Conservation (phyloP, 2,329 filamentous ascomycete species). For the Sarocladiaceae sp. region DNA sequence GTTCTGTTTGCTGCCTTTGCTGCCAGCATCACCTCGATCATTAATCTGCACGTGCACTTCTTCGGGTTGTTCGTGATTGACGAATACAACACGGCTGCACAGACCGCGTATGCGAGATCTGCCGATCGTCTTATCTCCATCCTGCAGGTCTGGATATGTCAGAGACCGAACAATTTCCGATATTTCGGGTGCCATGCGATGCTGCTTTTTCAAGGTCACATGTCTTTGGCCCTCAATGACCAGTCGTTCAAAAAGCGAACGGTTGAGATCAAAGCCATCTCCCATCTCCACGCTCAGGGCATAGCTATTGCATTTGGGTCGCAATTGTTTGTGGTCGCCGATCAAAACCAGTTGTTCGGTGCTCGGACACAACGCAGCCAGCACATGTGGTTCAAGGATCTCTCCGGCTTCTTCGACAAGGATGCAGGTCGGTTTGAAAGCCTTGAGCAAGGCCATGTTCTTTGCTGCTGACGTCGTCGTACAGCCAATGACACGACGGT, state of each 20-base stretch:
- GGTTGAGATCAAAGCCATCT: conserved; percentile 61
- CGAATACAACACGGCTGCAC: conserved; percentile 56
- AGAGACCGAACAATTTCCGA: conserved; percentile 52
- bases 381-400: conserved; percentile 60
- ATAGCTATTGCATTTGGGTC: conserved; percentile 63
- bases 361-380: conserved; percentile 52
- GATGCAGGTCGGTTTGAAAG: conserved; percentile 53
- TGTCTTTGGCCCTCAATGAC: conserved; percentile 51
- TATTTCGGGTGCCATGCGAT: conserved; percentile 67
- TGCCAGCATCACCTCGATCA: conserved; percentile 46
- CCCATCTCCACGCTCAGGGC: conserved; percentile 58
- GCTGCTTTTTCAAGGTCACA: conserved; percentile 54
- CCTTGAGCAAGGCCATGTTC: conserved; percentile 49
- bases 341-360: conserved; percentile 65
- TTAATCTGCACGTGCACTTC: conserved; percentile 32
- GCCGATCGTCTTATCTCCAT: conserved; percentile 44
- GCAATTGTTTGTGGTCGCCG: conserved; percentile 69
- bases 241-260: conserved; percentile 66
- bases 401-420: conserved; percentile 72
- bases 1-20: conserved; percentile 55
- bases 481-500: conserved; percentile 61
- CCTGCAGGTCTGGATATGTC: conserved; percentile 58
- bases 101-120: conserved; percentile 52
- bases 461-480: conserved; percentile 69
- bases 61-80: conserved; percentile 59